Evolutionary conservation across 208 protist species (phyloP).

Genomic region (Crithidia thermophila): DNA sequence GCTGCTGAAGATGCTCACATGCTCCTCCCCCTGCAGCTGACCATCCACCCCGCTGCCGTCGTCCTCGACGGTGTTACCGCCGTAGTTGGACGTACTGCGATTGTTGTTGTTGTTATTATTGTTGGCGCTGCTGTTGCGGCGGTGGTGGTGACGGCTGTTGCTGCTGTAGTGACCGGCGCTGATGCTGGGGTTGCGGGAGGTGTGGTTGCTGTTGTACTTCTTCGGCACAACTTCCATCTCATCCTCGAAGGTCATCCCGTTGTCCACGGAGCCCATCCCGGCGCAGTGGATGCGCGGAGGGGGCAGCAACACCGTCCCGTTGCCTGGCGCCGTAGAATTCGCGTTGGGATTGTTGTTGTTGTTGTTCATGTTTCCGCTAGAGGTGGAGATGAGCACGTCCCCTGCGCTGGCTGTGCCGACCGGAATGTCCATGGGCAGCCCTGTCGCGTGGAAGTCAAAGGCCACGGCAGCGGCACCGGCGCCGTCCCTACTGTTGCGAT

Average conservation of each 20-base stretch:
- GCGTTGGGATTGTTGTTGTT: background rate
- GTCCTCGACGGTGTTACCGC: conserved; percentile 14
- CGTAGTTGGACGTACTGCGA: no score
- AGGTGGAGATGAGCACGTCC: conserved; percentile 7
- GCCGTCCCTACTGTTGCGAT: background rate
- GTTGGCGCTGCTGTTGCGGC: background rate
- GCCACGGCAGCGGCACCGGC: no score
- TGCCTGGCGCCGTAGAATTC: no score
- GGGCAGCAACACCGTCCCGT: background rate
- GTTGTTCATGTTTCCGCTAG: background rate
- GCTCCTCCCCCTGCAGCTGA: conserved; percentile 10
- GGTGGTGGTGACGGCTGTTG: no score
- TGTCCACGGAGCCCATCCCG: conserved; percentile 1
- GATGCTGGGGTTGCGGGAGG: background rate
- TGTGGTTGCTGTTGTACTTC: conserved; percentile 15
- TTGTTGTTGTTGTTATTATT: no score
- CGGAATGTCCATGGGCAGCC: background rate
- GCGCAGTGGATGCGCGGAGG: conserved; percentile 3
- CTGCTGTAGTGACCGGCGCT: no score
- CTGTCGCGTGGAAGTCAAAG: background rate
- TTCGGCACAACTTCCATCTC: conserved; percentile 14
- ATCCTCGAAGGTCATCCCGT: conserved; percentile 5
- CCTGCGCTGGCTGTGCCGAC: conserved; percentile 1
- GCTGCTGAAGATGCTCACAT: background rate
- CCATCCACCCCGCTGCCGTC: no score